A percentile compares a stretch with the other conserved stretches of the same genome.
These are phyloP conservation scores for Udeniomyces megalosporus DNA, from an alignment of 768 basidiomycete genomes.

Conservation along the genomic window DNA sequence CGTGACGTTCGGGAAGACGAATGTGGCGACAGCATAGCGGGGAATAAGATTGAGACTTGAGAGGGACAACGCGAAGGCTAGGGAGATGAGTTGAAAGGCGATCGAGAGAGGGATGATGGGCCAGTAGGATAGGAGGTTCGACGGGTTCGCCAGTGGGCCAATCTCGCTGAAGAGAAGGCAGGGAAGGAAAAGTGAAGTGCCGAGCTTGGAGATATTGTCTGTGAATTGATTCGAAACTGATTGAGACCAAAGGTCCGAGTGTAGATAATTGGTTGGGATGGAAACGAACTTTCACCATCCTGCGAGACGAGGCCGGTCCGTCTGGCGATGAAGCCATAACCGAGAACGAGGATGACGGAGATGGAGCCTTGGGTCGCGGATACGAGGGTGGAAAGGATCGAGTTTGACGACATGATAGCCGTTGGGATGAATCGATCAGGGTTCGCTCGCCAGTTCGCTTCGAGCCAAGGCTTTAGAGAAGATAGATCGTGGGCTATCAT, in stretches of 20 bases:
- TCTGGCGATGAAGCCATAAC: constrained; percentile 20
- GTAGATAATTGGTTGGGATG: neutral
- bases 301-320: constrained; percentile 15
- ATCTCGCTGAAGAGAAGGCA: constrained; percentile 29
- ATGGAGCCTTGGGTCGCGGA: constrained; percentile 23
- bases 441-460: too few species aligned
- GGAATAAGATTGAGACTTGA: constrained; percentile 8
- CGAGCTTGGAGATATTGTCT: constrained; percentile 20
- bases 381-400: neutral
- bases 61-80: constrained; percentile 20
- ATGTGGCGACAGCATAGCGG: constrained; percentile 18
- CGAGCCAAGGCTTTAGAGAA: too few species aligned
- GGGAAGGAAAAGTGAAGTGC: constrained; percentile 26
- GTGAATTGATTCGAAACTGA: neutral
- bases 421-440: too few species aligned
- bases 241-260: neutral
- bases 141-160: constrained; percentile 24
- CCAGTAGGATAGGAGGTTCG: constrained; percentile 22
- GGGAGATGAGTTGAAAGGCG: constrained; percentile 13
- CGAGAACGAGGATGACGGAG: constrained; percentile 24
- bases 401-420: too few species aligned
- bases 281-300: constrained; percentile 20
- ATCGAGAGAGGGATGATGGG: too few species aligned
- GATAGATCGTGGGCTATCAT: too few species aligned
- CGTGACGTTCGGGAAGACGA: constrained; percentile 30